Conservation (phyloP, 208 protist species). For the Crithidia sp. region DNA sequence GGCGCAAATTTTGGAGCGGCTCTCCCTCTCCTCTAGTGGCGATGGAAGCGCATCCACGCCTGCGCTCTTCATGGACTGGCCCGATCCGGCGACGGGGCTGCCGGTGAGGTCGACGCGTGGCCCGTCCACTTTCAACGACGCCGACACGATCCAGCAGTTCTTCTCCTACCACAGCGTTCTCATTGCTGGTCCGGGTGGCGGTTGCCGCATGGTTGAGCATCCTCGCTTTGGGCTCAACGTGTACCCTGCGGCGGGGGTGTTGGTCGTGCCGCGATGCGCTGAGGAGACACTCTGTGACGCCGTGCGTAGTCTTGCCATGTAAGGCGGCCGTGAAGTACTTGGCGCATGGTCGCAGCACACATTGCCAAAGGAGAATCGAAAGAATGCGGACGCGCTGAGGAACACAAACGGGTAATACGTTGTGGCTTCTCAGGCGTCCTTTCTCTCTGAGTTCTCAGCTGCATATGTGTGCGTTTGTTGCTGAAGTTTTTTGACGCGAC, state of each 20-base stretch:
- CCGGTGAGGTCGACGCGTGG: constrained; percentile 40
- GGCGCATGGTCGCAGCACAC: background rate
- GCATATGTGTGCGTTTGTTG: no score
- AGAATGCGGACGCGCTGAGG: no score
- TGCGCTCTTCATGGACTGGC: constrained; percentile 51
- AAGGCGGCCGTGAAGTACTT: background rate
- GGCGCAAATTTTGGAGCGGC: constrained; percentile 2
- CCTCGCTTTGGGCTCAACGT: constrained; percentile 46
- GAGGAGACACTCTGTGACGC: constrained; percentile 25
- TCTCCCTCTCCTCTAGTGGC: background rate
- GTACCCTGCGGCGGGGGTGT: constrained; percentile 45
- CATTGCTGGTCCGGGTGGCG: constrained; percentile 44
- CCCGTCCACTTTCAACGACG: constrained; percentile 37
- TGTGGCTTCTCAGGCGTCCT: no score
- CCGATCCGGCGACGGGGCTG: constrained; percentile 56
- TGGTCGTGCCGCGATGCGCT: constrained; percentile 21
- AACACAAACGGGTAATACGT: no score
- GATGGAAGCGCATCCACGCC: background rate
- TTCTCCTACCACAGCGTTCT: constrained; percentile 48
- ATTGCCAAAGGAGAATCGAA: no score
- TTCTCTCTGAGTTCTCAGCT: no score
- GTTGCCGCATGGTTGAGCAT: constrained; percentile 63
- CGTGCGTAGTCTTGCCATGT: constrained; percentile 17
- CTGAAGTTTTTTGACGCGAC: background rate
- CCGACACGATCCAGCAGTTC: constrained; percentile 51